A percentile compares a stretch with the other conserved stretches of the same genome.
These are phyloP conservation scores for Sedum album DNA, from an alignment of 164 flowering plant genomes.

Conservation along the genomic window DNA sequence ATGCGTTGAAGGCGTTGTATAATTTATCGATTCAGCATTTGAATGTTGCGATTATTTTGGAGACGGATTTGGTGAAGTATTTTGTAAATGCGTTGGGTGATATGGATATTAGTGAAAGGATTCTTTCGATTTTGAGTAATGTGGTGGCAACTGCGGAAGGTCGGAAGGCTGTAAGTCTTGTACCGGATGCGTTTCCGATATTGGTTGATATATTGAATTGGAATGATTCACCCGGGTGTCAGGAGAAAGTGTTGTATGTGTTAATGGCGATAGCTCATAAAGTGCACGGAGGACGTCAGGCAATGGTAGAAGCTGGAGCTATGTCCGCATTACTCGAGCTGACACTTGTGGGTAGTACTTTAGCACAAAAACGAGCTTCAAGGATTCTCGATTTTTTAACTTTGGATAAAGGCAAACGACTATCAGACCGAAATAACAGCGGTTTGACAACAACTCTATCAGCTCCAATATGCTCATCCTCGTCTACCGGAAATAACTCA, in stretches of 20 bases:
- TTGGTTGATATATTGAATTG: slow-evolving; percentile 77
- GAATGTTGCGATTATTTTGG: slow-evolving; percentile 45
- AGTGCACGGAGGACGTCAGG: slow-evolving; percentile 57
- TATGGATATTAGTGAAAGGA: slow-evolving; percentile 75
- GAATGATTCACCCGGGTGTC: slow-evolving; percentile 82
- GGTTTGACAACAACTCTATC: slow-evolving; percentile 3
- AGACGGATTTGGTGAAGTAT: slow-evolving; percentile 43
- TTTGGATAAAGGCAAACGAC: slow-evolving; percentile 79
- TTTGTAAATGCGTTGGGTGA: slow-evolving; percentile 52
- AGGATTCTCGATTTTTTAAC: slow-evolving; percentile 74
- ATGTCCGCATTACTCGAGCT: slow-evolving; percentile 68
- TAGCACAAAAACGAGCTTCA: slow-evolving; percentile 93
- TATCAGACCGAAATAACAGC: slow-evolving; percentile 30
- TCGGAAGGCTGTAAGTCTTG: slow-evolving; percentile 45
- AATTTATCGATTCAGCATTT: slow-evolving; percentile 69
- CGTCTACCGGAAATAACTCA: no score
- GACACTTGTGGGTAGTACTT: slow-evolving; percentile 81
- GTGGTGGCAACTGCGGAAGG: slow-evolving; percentile 65
- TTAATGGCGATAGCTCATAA: slow-evolving; percentile 95
- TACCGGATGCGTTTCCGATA: slow-evolving; percentile 42
- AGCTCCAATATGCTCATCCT: no score
- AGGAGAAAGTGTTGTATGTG: slow-evolving; percentile 73
- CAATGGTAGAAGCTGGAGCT: slow-evolving; percentile 79
- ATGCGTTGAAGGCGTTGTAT: slow-evolving; percentile 71
- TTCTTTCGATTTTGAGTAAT: slow-evolving; percentile 62